Percentiles rank a stretch among this genome's conserved stretches.
Conservation (phyloP, 1,139 yeast genomes). For the Geotrichum carabidarum region DNA sequence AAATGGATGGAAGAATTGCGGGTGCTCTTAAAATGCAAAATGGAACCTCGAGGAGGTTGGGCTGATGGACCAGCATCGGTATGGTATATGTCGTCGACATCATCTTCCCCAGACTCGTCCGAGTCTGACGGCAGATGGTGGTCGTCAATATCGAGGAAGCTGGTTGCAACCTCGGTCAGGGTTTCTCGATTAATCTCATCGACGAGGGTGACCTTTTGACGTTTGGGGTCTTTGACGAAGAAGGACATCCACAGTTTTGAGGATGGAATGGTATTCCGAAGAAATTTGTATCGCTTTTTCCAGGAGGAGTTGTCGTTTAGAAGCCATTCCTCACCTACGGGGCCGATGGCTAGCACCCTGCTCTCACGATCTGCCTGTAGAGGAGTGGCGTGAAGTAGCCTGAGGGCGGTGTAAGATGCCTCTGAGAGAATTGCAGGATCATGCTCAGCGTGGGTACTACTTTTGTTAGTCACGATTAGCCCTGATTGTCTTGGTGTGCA, state of each 20-base stretch:
- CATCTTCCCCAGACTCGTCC: neutral
- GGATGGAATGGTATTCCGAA: neutral
- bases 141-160: neutral
- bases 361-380: conserved; percentile 48
- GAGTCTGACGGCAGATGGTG: neutral
- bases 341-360: conserved; percentile 54
- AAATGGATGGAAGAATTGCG: neutral
- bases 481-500: neutral
- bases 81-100: neutral
- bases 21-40: neutral
- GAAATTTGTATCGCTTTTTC: conserved; percentile 8
- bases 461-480: neutral
- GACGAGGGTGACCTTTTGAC: neutral
- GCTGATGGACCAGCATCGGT: neutral
- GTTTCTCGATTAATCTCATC: conserved; percentile 10
- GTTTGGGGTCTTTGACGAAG: neutral
- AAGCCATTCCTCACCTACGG: conserved; percentile 59
- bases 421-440: conserved; percentile 7
- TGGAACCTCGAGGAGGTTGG: neutral
- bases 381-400: conserved; percentile 55
- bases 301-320: conserved; percentile 1
- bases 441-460: neutral
- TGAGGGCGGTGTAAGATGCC: conserved; percentile 55
- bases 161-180: neutral
- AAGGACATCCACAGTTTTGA: conserved; percentile 1